Base-by-base conservation (phyloP, 805 yeast genomes). In the Zygoascus bituminiphila region DNA sequence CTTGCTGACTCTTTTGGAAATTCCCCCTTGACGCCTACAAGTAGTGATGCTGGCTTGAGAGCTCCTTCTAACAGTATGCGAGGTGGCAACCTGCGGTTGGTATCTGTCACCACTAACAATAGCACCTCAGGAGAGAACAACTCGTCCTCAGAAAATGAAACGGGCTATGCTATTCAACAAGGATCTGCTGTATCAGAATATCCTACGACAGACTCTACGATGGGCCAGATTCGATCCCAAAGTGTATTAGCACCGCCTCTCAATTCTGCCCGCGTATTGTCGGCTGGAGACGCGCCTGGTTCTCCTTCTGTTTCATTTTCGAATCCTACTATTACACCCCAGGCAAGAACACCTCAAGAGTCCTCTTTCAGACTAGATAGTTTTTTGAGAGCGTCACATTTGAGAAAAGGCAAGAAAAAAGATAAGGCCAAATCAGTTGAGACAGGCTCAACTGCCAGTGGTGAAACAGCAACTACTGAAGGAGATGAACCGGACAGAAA, bases 1-100 rank as follows among this genome's bases (percentile, higher is more conserved):
- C 70, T 85, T 55, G 88, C 86, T 0, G 94, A 85, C 53, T 78
- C 86, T 0, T 74, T 77, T 59, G 55, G 54, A 8, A 54, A 49
- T 41, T 47, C 46, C 17, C 44, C 54, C 15, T 15, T 52, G 26
- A 36, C 48, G 10, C 48, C 49, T 5, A 38, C 47, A 14, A 45
- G 37, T 17, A 42, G 44, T 20, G 40, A 25, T 22, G 22, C 46
- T 17, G 20, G 22, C 9, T 23, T 24, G 9, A 24, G 21, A 25
- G 22, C 35, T 25, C 44, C 44, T 22, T 6, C 20, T 4, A 5
- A 35, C 12, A 24, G 35, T 41, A 25, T 7, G n/a, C 9, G n/a
- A 22, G 44, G 35, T n/a, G 22, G 35, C 2, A 25, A 19, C 35
- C 15, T 10, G 5, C 31, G 44, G 5, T 12, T 25, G 5, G 35